Percentiles rank a stretch among this genome's conserved stretches.
Conservation (phyloP, 78 protist species). For the Monosiga brevicollis region DNA sequence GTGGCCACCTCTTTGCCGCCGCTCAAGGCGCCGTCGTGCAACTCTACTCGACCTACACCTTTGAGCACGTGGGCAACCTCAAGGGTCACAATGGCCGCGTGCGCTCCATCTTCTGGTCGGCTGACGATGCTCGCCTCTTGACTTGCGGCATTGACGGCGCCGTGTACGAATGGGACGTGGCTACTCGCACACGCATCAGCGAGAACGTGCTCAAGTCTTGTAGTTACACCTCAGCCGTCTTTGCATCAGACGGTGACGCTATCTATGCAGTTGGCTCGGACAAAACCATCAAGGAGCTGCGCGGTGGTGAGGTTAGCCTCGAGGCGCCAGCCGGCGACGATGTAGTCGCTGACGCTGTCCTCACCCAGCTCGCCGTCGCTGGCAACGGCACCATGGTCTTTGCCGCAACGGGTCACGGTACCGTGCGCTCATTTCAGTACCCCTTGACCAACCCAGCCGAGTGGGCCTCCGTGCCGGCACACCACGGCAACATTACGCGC, state of each 20-base stretch:
- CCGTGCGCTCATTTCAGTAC: constrained; percentile 26
- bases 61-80: constrained; percentile 37
- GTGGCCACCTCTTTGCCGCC: constrained; percentile 62
- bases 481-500: constrained; percentile 24
- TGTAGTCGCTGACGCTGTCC: neutral
- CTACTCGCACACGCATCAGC: constrained; percentile 14
- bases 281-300: constrained; percentile 8
- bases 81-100: constrained; percentile 48
- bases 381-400: constrained; percentile 26
- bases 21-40: constrained; percentile 32
- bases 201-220: constrained; percentile 40
- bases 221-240: constrained; percentile 19
- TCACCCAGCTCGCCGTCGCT: constrained; percentile 30
- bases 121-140: constrained; percentile 32
- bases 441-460: constrained; percentile 18
- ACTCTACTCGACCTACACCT: constrained; percentile 48
- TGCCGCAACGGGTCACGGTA: constrained; percentile 31
- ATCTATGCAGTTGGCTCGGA: constrained; percentile 44
- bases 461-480: neutral
- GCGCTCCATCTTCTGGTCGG: constrained; percentile 14
- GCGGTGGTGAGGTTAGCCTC: neutral
- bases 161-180: constrained; percentile 48
- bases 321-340: neutral
- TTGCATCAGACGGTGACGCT: constrained; percentile 1
- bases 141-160: constrained; percentile 66